Percentiles rank a stretch among this genome's conserved stretches.
Conservation (phyloP, 257 asterid genomes). For the Scutellaria barbata region DNA sequence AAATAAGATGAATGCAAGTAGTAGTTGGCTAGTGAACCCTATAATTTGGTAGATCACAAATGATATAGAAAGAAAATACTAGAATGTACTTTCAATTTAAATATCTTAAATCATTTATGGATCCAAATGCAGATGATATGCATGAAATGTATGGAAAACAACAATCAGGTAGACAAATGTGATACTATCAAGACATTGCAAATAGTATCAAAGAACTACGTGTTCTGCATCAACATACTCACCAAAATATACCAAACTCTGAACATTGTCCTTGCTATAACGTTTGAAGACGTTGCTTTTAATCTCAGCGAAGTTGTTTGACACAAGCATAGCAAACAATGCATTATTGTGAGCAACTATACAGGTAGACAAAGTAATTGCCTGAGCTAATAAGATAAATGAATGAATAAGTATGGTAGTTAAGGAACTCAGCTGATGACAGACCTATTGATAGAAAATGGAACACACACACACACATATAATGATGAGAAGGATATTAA, state of each 20-base stretch:
- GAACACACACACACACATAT: neutral
- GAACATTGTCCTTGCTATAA: constrained; percentile 88
- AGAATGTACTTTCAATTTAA: neutral
- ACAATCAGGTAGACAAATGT: constrained; percentile 12
- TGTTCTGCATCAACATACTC: constrained; percentile 48
- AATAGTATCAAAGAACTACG: constrained; percentile 8
- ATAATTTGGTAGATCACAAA: constrained; percentile 11
- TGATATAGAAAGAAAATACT: neutral
- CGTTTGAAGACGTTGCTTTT: constrained; percentile 96
- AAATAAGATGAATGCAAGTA: no score
- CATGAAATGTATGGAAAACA: constrained; percentile 20
- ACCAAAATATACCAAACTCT: constrained; percentile 86
- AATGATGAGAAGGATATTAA: constrained; percentile 78
- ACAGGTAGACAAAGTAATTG: constrained; percentile 90
- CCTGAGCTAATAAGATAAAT: constrained; percentile 93
- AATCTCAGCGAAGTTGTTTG: constrained; percentile 97
- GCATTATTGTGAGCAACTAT: constrained; percentile 98
- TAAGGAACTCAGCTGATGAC: constrained; percentile 55
- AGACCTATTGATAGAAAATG: constrained; percentile 16
- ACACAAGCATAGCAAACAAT: constrained; percentile 89
- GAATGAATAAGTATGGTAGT: constrained; percentile 84
- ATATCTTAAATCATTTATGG: neutral
- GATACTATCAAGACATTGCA: constrained; percentile 5
- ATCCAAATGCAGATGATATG: constrained; percentile 4
- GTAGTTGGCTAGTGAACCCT: neutral